phyloP scores from a whole-genome alignment of 805 yeast species.

The Candida hispaniensis region DNA sequence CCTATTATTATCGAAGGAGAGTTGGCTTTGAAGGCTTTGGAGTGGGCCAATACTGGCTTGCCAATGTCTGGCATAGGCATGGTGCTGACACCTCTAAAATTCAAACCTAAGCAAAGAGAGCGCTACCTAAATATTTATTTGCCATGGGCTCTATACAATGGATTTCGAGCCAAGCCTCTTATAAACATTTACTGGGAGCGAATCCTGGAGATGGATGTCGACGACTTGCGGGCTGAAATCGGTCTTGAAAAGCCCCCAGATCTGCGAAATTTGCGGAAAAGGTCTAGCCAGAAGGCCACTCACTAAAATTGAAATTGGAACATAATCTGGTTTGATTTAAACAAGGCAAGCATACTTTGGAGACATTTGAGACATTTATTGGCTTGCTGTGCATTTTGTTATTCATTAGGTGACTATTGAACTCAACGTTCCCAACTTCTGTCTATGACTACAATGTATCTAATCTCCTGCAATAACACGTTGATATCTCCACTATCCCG shows the following conservation, averaged over 20 bases:
- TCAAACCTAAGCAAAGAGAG: constrained; percentile 50
- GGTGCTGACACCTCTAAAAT: constrained; percentile 72
- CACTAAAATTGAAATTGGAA: too few relatives aligned
- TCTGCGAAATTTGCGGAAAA: constrained; percentile 51
- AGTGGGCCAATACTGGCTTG: constrained; percentile 80
- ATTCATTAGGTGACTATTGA: too few relatives aligned
- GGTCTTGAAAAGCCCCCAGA: constrained; percentile 74
- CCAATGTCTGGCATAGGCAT: constrained; percentile 96
- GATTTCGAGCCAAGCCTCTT: constrained; percentile 61
- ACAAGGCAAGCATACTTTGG: too few relatives aligned
- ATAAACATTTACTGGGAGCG: constrained; percentile 92
- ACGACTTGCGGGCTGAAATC: constrained; percentile 58
- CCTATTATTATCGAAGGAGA: constrained; percentile 96
- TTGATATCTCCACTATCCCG: too few relatives aligned
- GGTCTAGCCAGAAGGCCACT: constrained; percentile 4
- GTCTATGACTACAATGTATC: too few relatives aligned
- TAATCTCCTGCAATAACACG: too few relatives aligned
- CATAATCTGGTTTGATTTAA: too few relatives aligned
- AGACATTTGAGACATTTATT: too few relatives aligned
- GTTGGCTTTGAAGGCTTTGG: constrained; percentile 83
- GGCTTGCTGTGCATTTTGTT: too few relatives aligned
- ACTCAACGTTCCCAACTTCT: too few relatives aligned
- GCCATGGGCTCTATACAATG: constrained; percentile 79
- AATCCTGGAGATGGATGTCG: constrained; percentile 56
- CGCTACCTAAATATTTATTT: constrained; percentile 60